phyloP scores from a whole-genome alignment of 148 eudicot species.

The Vaccinium vitisidaea region DNA sequence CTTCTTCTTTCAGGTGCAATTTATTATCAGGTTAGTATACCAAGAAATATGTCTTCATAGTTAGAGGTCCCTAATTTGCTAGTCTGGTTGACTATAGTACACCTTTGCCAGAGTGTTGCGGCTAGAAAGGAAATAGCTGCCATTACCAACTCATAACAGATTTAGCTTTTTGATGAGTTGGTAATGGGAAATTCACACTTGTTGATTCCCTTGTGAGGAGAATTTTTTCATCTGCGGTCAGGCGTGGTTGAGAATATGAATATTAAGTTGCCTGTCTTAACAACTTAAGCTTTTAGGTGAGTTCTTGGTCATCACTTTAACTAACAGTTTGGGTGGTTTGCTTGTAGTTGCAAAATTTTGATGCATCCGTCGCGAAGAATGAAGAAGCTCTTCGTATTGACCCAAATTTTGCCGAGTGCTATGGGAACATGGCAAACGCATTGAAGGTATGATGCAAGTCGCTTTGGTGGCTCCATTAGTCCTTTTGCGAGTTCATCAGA shows the following conservation, averaged over 20 bases:
- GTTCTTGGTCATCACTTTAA: neutral
- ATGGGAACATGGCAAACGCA: conserved; percentile 98
- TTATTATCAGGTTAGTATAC: conserved; percentile 70
- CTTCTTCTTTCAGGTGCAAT: conserved; percentile 85
- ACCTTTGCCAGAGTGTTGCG: neutral
- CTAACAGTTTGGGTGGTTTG: conserved; percentile 4
- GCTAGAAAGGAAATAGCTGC: neutral
- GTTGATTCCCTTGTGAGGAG: neutral
- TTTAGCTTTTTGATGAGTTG: neutral
- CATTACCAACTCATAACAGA: neutral
- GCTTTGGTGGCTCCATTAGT: neutral
- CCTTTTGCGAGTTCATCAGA: neutral
- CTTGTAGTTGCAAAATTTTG: conserved; percentile 79
- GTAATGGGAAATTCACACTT: neutral
- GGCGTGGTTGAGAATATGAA: neutral
- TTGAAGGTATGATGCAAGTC: conserved; percentile 65
- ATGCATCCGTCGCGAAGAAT: conserved; percentile 77
- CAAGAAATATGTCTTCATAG: neutral
- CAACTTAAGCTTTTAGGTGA: neutral
- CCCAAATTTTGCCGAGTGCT: conserved; percentile 90
- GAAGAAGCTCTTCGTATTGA: conserved; percentile 90
- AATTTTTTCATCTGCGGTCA: neutral
- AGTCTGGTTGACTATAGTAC: neutral
- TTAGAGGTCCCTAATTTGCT: neutral
- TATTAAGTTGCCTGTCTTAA: neutral